phyloP scores from a whole-genome alignment of 2,329 filamentous ascomycete genomes.

The Colletotrichum nymphaeae region DNA sequence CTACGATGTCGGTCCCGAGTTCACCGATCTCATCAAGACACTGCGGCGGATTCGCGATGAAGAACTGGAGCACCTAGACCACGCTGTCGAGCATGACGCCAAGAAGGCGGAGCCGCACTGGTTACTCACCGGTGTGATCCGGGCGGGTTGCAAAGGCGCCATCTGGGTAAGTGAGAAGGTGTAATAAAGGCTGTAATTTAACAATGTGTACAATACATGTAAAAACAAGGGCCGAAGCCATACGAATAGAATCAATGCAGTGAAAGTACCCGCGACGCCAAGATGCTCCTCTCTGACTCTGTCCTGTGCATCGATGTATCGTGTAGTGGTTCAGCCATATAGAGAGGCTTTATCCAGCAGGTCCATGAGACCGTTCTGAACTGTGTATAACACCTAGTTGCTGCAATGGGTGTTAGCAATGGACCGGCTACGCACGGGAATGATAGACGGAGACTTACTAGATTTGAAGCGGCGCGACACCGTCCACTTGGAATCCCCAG shows the following conservation, averaged over 20 bases:
- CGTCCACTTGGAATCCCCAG: conserved; percentile 97
- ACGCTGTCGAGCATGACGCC: conserved; percentile 92
- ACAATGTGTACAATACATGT: conserved; percentile 37
- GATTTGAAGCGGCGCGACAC: conserved; percentile 95
- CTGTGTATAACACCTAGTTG: conserved; percentile 42
- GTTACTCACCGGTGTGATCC: conserved; percentile 86
- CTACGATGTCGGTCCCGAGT: conserved; percentile 83
- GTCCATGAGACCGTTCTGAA: conserved; percentile 4
- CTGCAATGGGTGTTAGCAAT: conserved; percentile 45
- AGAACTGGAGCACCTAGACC: conserved; percentile 95
- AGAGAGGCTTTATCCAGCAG: not conserved
- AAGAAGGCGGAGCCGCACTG: conserved; percentile 92
- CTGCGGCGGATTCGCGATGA: conserved; percentile 91
- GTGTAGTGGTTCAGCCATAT: conserved; percentile 10
- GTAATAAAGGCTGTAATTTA: conserved; percentile 48
- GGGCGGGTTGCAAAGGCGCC: conserved; percentile 89
- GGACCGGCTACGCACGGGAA: not conserved
- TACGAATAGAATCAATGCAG: conserved; percentile 19
- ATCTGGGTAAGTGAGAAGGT: conserved; percentile 91
- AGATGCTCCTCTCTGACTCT: not conserved
- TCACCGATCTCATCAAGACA: conserved; percentile 77
- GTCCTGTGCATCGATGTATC: not conserved
- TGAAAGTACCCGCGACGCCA: not conserved
- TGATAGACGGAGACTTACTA: conserved; percentile 73
- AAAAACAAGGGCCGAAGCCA: conserved; percentile 25